A percentile compares a stretch with the other conserved stretches of the same genome.
These are phyloP conservation scores for Heimioporus punctisporus DNA, from an alignment of 1,284 basidiomycete genomes.

Conservation along the genomic window DNA sequence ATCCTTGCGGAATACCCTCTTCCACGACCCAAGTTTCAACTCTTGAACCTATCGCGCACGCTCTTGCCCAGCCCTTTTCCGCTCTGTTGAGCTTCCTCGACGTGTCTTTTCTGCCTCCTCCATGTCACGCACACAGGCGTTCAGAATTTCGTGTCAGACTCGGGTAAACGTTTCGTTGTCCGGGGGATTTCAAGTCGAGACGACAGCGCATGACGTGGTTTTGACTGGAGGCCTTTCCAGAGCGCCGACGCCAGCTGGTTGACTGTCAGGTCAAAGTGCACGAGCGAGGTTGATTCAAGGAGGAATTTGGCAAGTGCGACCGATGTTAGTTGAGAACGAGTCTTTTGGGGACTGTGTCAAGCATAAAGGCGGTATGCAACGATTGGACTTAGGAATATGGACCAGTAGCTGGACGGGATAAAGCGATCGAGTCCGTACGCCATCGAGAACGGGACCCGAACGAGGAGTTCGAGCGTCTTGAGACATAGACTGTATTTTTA, in stretches of 20 bases:
- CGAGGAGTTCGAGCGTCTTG: conserved; percentile 94
- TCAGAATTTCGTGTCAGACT: conserved; percentile 78
- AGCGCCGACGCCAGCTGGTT: conserved; percentile 90
- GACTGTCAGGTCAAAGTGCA: conserved; percentile 88
- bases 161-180: conserved; percentile 89
- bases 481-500: conserved; percentile 96
- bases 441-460: conserved; percentile 84
- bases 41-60: conserved; percentile 50
- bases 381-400: conserved; percentile 69
- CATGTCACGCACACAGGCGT: conserved; percentile 89
- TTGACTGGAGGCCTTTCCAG: conserved; percentile 82
- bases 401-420: no score
- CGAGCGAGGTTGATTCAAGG: conserved; percentile 84
- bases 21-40: conserved; percentile 36
- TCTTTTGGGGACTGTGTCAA: conserved; percentile 92
- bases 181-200: conserved; percentile 91
- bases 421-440: conserved; percentile 52
- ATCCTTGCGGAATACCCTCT: no score
- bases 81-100: conserved; percentile 5
- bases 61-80: conserved; percentile 57
- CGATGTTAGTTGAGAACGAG: conserved; percentile 86
- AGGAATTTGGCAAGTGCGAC: conserved; percentile 96
- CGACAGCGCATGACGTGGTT: conserved; percentile 89
- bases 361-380: conserved; percentile 88
- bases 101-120: conserved; percentile 67